Conservation (phyloP, 495 filamentous ascomycete genomes). For the Pyrenula massariospora region DNA sequence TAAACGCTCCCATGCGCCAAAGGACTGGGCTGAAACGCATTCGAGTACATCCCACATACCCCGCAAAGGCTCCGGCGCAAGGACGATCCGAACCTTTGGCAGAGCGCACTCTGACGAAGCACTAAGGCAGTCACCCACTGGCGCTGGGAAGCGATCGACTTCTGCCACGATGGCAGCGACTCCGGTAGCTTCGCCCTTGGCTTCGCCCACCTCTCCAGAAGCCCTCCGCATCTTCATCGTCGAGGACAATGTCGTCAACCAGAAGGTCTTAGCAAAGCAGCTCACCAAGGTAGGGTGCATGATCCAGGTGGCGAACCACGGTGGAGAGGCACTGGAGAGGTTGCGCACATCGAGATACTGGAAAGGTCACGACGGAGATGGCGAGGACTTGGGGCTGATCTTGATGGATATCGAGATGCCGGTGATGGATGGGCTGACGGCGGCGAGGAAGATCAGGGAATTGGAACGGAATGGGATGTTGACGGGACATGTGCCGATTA, state of each 20-base stretch:
- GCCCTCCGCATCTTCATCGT: conserved; percentile 51
- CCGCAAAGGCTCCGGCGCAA: background rate
- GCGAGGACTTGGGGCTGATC: conserved; percentile 45
- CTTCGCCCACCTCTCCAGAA: background rate
- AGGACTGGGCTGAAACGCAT: background rate
- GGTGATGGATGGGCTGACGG: conserved; percentile 65
- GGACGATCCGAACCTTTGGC: background rate
- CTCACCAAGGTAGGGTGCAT: conserved; percentile 50
- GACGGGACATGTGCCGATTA: conserved; percentile 52
- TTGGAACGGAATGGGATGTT: conserved; percentile 35
- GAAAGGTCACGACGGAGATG: conserved; percentile 10
- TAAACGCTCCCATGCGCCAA: conserved; percentile 17
- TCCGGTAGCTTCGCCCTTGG: background rate
- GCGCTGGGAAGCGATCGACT: background rate
- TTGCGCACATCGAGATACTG: conserved; percentile 8
- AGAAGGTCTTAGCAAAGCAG: conserved; percentile 53
- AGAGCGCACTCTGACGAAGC: background rate
- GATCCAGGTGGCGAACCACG: conserved; percentile 61
- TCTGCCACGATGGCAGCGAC: background rate
- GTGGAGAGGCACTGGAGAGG: conserved; percentile 60
- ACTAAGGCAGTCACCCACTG: background rate
- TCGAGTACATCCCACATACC: background rate
- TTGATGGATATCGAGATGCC: conserved; percentile 86
- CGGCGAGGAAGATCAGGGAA: conserved; percentile 53
- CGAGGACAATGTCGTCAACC: conserved; percentile 74